Evolutionary conservation across 805 yeast species (phyloP), one percentile per base, ranked within the genome.

Genomic region (Yamadazyma sp.): DNA sequence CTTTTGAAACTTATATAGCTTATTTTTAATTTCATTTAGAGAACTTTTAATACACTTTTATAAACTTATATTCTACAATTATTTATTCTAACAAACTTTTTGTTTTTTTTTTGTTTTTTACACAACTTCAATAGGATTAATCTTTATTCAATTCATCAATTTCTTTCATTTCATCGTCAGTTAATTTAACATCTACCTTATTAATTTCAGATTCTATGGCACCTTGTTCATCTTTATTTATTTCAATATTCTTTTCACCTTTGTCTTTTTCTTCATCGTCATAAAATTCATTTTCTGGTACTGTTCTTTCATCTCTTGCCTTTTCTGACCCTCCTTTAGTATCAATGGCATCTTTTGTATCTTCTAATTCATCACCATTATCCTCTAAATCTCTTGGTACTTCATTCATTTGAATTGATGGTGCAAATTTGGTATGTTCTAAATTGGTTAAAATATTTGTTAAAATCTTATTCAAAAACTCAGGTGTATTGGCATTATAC

Each of bases 401-500:
- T 33, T 82, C 75, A 47, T 86, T 82, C 80, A 87, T 76, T 62
- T 91, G 98, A 22, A 91, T 97, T 35, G 95, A 84, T n/a, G 98
- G 98, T 0, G 97, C 95, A 60, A 82, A 87, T 60, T 85, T 82
- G n/a, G 97, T 87, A 50, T 85, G 78, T 50, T 87, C 94, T 53
- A 91, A 68, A 62, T 86, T 88, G 40, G 76, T 67, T 35, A 83
- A 72, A 35, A 91, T 84, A 50, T 82, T 85, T 9, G 85, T 73
- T 52, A 87, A 65, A 33, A 91, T 81, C 59, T 86, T 84, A 60
- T 87, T 86, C 50, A 91, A 70, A 56, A 88, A 91, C 58, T 89
- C 97, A 16, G 94, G 91, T 16, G 91, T 78, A 62, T 91, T 91
- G 33, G 96, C 96, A 62, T 91, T 91, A 66, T 84, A 86, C 98